phyloP scores from a whole-genome alignment of 139 green algal genomes.

The Coelastrella sp. region DNA sequence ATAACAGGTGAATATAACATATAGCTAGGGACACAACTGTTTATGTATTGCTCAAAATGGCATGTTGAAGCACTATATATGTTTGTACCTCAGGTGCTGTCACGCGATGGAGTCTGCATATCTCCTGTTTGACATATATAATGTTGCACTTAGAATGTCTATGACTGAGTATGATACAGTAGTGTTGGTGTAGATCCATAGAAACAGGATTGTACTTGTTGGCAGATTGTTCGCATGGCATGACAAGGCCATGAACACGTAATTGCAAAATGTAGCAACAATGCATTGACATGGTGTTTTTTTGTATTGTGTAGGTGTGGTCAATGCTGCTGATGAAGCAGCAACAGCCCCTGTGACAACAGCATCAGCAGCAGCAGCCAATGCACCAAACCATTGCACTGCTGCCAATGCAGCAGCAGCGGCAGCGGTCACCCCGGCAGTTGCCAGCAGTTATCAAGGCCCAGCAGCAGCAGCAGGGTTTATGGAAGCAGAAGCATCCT shows the following conservation, averaged over 20 bases:
- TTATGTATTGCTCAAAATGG: neutral
- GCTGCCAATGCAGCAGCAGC: neutral
- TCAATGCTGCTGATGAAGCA: neutral
- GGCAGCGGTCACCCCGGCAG: neutral
- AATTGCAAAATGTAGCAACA: neutral
- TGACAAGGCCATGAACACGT: too few relatives aligned
- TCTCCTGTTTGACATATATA: too few relatives aligned
- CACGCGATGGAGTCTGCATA: too few relatives aligned
- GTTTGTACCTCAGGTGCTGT: neutral
- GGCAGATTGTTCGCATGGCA: too few relatives aligned
- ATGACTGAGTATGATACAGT: too few relatives aligned
- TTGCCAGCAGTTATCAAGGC: neutral
- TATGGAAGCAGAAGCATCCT: constrained; percentile 29
- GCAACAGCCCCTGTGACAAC: neutral
- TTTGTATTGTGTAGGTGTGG: neutral
- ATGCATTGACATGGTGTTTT: neutral
- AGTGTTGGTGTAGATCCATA: too few relatives aligned
- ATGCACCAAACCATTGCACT: neutral
- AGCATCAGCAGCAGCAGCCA: neutral
- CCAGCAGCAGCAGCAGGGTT: constrained; percentile 28
- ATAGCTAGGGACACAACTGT: neutral
- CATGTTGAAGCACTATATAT: neutral
- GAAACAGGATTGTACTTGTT: too few relatives aligned
- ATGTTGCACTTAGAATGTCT: too few relatives aligned
- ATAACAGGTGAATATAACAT: constrained; percentile 8